Evolutionary conservation across 2,329 filamentous ascomycete species (phyloP), one percentile per base, ranked within the genome.

Genomic region (Ceratocystiopsis brevicomis): DNA sequence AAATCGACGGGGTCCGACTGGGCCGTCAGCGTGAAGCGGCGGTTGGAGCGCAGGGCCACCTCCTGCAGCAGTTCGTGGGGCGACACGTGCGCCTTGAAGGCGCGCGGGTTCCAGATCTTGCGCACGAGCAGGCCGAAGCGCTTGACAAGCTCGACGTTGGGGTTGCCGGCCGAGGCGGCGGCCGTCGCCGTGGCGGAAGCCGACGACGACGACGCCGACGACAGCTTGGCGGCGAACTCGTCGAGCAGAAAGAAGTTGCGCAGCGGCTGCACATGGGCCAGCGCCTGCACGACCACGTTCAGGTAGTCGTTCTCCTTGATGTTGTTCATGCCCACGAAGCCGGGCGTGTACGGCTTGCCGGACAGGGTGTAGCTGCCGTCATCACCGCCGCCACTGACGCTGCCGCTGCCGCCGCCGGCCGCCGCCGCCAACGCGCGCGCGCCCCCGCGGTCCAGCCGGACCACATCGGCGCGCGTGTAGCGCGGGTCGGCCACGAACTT

Each of bases 231-330:
- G 12, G 69, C 69, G 42, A 95, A 78, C 52, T 92, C 73, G 56
- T 94, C 84, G 1, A 96, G 72, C 54, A 98, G 76, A 57, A 96
- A 78, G 62, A 77, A 96, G 58, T 96, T 95, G 33, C 90, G 77
- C 51, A 98, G 66, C 4, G 90, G 88, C 17, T 78, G 67, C 21
- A 96, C 85, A 60, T 98, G 90, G 3, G 88, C 79, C 35, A 98
- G 70, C 8, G 87, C 80, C 60, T 98, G 90, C 40, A 93, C 80
- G 3, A 95, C 74, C 21, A 94, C 88, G 57, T 98, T 98, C 56
- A 96, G 72, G 63, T 98, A 98, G 65, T 98, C 90, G 63, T 98
- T 98, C 46, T 90, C 85, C 61, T 98, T 98, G 69, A 98, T 95
- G 63, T 98, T 98, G 69, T 98, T 98, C 83, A 98, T 92, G 51